These are phyloP conservation scores for Hypsizygus marmoreus DNA, from an alignment of 768 basidiomycete species.

Conservation along the genomic window DNA sequence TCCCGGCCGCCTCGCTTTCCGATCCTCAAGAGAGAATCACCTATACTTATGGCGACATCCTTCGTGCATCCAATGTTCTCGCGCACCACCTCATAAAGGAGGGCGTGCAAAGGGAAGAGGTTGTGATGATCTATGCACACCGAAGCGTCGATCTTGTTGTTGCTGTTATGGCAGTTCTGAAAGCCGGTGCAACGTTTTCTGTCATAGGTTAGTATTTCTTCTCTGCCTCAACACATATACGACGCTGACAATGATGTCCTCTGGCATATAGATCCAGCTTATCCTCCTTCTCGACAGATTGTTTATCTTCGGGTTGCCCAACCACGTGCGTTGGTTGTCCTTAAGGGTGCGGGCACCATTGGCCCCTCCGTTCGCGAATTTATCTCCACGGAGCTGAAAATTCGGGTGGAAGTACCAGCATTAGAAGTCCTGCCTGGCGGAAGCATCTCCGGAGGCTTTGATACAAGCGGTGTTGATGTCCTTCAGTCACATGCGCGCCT, in stretches of 20 bases:
- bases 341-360: constrained; percentile 87
- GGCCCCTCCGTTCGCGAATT: constrained; percentile 82
- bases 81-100: constrained; percentile 86
- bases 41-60: constrained; percentile 81
- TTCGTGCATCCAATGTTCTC: constrained; percentile 83
- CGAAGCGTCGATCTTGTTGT: constrained; percentile 96
- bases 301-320: constrained; percentile 92
- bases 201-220: constrained; percentile 76
- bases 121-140: constrained; percentile 97
- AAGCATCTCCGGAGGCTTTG: constrained; percentile 62
- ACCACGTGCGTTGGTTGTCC: constrained; percentile 87
- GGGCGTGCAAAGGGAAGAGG: constrained; percentile 90
- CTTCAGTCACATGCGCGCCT: constrained; percentile 56
- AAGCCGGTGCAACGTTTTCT: constrained; percentile 95
- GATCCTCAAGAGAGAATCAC: constrained; percentile 53
- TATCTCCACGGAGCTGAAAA: constrained; percentile 72
- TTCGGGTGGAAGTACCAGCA: constrained; percentile 90
- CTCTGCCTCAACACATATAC: neutral
- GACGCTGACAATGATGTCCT: no score
- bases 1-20: constrained; percentile 43
- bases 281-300: constrained; percentile 89
- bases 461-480: constrained; percentile 52
- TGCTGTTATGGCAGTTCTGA: constrained; percentile 94
- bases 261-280: constrained; percentile 83
- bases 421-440: constrained; percentile 73